Evolutionary conservation across 306 rosid genomes (phyloP), one percentile per base, ranked within the genome.

Genomic region (Ormosia emarginata): DNA sequence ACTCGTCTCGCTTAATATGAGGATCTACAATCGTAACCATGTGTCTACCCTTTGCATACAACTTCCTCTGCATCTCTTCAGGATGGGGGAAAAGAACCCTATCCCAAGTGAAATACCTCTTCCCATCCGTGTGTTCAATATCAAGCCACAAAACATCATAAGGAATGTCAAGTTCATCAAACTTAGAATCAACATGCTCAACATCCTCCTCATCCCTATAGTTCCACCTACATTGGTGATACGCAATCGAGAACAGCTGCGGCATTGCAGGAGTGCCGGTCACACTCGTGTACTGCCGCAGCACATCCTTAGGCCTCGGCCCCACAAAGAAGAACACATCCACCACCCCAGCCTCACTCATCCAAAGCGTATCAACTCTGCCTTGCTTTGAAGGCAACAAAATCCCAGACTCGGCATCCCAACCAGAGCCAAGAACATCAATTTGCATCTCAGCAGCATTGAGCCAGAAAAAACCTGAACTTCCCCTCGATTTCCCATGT

Each of bases 141-240:
- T 95, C 99, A 83, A 95, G 99, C 99, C 98, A 93, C 90, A 95
- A 64, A 69, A 95, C 97, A 87, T 95, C 99, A 77, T 95, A 95
- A 3, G 99, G 99, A 40, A 95, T 95, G 56, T 95, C 92, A 24
- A 87, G 66, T 82, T 95, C 99, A 34, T 95, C 99, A 67, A 95
- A 95, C 84, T 86, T 93, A 0, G 98, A 82, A 81, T 95, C 99
- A n/a, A 95, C 99, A 43, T 92, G 77, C 58, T 73, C 91, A 50
- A 95, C 99, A 76, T 95, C 99, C 90, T 95, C 98, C 85, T 95
- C 98, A 44, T 95, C 98, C 50, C 99, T 77, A 41, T 95, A 95
- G 67, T 93, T 95, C 99, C 99, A 95, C 90, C 99, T 81, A 75
- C 97, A 93, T 74, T 95, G 99, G 37, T 95, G 99, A 74, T 95